These are phyloP conservation scores for Hibiscus trionum DNA, from an alignment of 345 rosid species.

Conservation along the genomic window DNA sequence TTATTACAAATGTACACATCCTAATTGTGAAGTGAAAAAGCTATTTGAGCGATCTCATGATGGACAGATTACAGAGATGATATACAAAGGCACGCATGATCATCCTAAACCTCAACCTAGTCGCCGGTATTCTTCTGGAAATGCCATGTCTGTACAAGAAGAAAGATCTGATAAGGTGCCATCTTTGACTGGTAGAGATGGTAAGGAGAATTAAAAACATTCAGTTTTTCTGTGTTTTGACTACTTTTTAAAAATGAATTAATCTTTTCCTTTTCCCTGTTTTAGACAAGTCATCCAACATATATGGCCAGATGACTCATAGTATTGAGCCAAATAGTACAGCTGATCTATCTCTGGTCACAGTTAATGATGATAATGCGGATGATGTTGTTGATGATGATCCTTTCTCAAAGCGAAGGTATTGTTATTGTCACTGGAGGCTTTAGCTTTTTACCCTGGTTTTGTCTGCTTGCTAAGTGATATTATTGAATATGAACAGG, in stretches of 20 bases:
- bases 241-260: not conserved
- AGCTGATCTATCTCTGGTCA: constrained; percentile 42
- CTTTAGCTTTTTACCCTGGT: constrained; percentile 5
- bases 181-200: constrained; percentile 46
- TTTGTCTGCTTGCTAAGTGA: constrained; percentile 14
- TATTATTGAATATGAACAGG: constrained; percentile 39
- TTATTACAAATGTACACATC: constrained; percentile 97
- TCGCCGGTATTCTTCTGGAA: constrained; percentile 58
- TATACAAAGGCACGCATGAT: constrained; percentile 92
- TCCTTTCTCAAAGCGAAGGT: constrained; percentile 79
- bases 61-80: constrained; percentile 82
- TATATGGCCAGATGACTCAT: constrained; percentile 41
- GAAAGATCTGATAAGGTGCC: constrained; percentile 55
- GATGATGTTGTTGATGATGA: constrained; percentile 78
- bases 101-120: constrained; percentile 95
- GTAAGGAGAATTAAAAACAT: constrained; percentile 25
- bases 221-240: constrained; percentile 1
- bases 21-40: constrained; percentile 95
- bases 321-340: constrained; percentile 39
- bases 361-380: constrained; percentile 48
- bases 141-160: constrained; percentile 55
- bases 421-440: constrained; percentile 16
- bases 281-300: constrained; percentile 50
- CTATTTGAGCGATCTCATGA: constrained; percentile 84
- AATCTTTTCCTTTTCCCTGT: constrained; percentile 4